Evolutionary conservation across 1,139 yeast species (phyloP), one percentile per base, ranked within the genome.

Genomic region (Candida sanyaensis): DNA sequence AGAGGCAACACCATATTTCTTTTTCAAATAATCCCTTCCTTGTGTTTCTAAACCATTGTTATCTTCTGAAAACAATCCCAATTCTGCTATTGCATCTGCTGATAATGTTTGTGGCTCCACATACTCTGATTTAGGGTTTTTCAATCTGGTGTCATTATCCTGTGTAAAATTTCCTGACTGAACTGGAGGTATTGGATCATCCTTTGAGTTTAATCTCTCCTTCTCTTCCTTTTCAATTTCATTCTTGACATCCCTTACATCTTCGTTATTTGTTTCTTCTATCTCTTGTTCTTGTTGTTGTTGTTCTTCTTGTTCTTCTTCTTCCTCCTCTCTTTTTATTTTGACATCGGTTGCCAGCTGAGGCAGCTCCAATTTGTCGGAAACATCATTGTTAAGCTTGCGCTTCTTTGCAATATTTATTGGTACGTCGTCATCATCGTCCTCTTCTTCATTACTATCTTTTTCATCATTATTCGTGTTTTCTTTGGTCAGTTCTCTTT

Each of bases 1-100:
- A 13, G 93, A 84, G 0, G 96, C 89, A 11, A 95, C 99, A 1
- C 90, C 97, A 59, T 85, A 90, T 62, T 86, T 87, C 55, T 77
- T 78, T 62, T 88, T 88, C 49, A 88, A 66, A 58, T 80, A 89
- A 43, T 88, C 96, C 48, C 83, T 85, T 7, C 90, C 91, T 44
- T 77, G 82, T 6, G 78, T 72, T 51, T 80, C 83, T 30, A 78
- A 62, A 1, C 80, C 80, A 50, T 80, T 76, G 38, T 81, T 66
- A 39, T 78, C 77, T 46, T 86, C 92, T 6, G 83, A 78, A 56
- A 82, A 88, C 34, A 89, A 68, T 0, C 91, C 92, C 45, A 89
- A 68, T 39, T 79, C 82, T 6, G 79, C 75, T 11, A 75, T 68
- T 0, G 92, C 90, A 2, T 86, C 82, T 3, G 81, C 74, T 0